Evolutionary conservation across 2,329 filamentous ascomycete species (phyloP).

Genomic region (Teratosphaeriaceae sp.): DNA sequence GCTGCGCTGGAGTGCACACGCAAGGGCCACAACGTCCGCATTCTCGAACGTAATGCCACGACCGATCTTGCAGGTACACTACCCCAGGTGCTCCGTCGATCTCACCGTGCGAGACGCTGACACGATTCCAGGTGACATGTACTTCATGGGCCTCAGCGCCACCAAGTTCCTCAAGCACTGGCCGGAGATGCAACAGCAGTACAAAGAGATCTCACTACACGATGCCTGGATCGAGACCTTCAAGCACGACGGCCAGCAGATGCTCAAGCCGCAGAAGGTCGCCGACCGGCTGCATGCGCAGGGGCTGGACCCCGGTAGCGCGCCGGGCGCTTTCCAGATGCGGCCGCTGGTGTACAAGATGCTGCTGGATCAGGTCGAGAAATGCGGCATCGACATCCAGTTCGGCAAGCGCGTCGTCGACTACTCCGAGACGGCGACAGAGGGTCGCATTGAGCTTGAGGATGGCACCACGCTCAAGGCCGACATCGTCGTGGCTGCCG

Average conservation of each 20-base stretch:
- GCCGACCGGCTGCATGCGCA: slow-evolving; percentile 7
- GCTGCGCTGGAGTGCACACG: slow-evolving; percentile 15
- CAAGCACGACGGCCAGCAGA: slow-evolving; percentile 11
- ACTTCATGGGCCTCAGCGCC: slow-evolving; percentile 46
- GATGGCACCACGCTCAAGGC: slow-evolving; percentile 38
- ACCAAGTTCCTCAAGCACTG: slow-evolving; percentile 49
- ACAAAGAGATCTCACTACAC: slow-evolving; percentile 13
- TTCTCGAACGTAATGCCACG: slow-evolving; percentile 3
- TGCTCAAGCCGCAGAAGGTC: slow-evolving; percentile 13
- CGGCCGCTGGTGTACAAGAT: slow-evolving; percentile 29
- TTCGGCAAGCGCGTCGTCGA: slow-evolving; percentile 38
- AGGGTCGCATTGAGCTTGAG: slow-evolving; percentile 27
- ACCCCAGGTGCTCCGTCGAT: too few species aligned
- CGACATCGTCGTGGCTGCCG: slow-evolving; percentile 32
- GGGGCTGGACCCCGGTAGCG: not conserved
- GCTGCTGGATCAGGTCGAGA: slow-evolving; percentile 44
- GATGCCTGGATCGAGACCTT: slow-evolving; percentile 10
- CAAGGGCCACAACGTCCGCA: slow-evolving; percentile 11
- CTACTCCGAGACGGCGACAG: slow-evolving; percentile 38
- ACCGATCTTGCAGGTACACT: too few species aligned
- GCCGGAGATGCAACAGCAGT: slow-evolving; percentile 41
- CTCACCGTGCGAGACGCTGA: too few species aligned
- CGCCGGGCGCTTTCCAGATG: slow-evolving; percentile 11
- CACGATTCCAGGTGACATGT: slow-evolving; percentile 13
- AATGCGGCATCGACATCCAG: slow-evolving; percentile 36